Percentiles rank a stretch among this genome's conserved stretches.
Conservation (phyloP, 1,284 basidiomycete genomes). For the Microbotryum lychnidis-dioicae region DNA sequence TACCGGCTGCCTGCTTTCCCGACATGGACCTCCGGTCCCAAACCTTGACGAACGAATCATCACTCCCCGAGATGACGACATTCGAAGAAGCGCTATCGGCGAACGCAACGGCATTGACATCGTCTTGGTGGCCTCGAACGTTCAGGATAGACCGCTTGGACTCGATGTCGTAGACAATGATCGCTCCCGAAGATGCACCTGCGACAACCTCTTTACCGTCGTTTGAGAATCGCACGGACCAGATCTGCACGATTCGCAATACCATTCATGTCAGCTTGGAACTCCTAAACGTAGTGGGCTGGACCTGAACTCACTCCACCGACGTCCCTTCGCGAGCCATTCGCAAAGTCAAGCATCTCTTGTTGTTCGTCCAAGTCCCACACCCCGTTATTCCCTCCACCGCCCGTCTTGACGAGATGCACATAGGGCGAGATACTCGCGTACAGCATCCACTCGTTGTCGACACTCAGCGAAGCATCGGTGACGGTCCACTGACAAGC, state of each 20-base stretch:
- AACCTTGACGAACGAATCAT: slow-evolving; percentile 89
- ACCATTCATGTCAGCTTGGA: not conserved
- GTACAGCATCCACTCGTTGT: slow-evolving; percentile 91
- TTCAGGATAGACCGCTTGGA: slow-evolving; percentile 68
- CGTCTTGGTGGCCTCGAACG: slow-evolving; percentile 74
- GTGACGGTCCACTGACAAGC: slow-evolving; percentile 71
- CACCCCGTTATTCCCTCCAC: slow-evolving; percentile 49
- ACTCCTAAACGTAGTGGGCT: not conserved
- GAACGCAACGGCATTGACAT: slow-evolving; percentile 66
- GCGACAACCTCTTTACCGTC: slow-evolving; percentile 83
- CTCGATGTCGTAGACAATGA: slow-evolving; percentile 86
- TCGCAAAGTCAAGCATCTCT: slow-evolving; percentile 60
- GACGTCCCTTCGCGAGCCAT: slow-evolving; percentile 8
- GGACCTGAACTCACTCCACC: slow-evolving; percentile 32
- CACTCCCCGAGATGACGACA: slow-evolving; percentile 84
- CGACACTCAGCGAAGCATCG: slow-evolving; percentile 83
- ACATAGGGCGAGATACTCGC: slow-evolving; percentile 61
- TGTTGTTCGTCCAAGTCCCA: slow-evolving; percentile 45
- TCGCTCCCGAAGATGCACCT: slow-evolving; percentile 51
- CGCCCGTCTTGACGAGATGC: slow-evolving; percentile 71
- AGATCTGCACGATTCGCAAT: slow-evolving; percentile 49
- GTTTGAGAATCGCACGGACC: slow-evolving; percentile 89
- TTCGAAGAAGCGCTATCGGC: slow-evolving; percentile 67
- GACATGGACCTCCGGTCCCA: slow-evolving; percentile 89
- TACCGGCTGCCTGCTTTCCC: slow-evolving; percentile 70